Evolutionary conservation across 106 monocot genomes (phyloP).

Genomic region (Dioscorea zingiberensis): DNA sequence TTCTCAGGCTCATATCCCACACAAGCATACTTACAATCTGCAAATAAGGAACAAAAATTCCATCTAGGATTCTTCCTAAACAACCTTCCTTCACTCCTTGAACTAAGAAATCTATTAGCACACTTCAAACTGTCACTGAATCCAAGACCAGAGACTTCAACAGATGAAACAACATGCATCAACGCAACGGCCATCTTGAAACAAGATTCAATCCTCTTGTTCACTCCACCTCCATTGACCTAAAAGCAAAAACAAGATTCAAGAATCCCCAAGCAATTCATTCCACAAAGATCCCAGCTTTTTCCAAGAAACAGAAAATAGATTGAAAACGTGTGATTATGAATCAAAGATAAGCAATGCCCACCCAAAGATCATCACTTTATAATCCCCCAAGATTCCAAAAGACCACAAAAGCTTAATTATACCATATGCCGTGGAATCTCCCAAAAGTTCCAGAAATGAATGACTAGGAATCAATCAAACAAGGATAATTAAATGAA

Average conservation of each 20-base stretch:
- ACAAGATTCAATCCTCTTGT: background rate
- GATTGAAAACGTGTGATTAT: background rate
- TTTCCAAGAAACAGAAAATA: background rate
- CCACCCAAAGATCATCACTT: background rate
- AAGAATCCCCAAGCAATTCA: background rate
- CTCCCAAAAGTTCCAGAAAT: background rate
- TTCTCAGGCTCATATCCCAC: slow-evolving; percentile 14
- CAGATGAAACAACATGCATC: slow-evolving; percentile 3
- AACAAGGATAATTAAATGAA: background rate
- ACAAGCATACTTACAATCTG: slow-evolving; percentile 27
- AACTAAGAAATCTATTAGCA: background rate
- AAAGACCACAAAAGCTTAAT: background rate
- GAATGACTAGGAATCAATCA: background rate
- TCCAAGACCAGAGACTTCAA: slow-evolving; percentile 9
- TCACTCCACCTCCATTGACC: background rate
- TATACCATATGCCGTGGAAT: background rate
- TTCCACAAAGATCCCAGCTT: background rate
- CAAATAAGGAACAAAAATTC: slow-evolving; percentile 16
- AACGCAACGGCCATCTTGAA: slow-evolving; percentile 8
- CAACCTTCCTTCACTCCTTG: background rate
- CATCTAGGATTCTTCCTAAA: slow-evolving; percentile 15
- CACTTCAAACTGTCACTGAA: slow-evolving; percentile 3
- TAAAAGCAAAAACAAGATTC: background rate
- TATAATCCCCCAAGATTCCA: background rate
- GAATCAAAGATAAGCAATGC: background rate